Percentiles rank a stretch among this genome's conserved stretches.
Conservation (phyloP, 371 early-diverging fungal genomes). For the Zopfochytrium polystomum region DNA sequence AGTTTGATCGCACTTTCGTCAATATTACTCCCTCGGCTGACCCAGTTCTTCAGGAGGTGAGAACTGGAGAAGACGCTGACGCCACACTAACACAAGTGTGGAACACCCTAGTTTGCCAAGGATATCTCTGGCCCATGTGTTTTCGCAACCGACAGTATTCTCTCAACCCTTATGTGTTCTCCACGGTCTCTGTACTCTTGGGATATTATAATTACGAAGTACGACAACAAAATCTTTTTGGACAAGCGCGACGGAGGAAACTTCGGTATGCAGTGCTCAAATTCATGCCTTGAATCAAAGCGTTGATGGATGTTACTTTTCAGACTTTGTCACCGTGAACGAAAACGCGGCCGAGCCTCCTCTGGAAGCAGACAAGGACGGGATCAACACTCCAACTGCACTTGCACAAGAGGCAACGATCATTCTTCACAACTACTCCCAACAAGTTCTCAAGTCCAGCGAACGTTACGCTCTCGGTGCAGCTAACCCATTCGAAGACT, state of each 20-base stretch:
- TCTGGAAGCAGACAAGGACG: conserved; percentile 84
- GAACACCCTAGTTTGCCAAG: conserved; percentile 55
- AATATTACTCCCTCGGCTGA: conserved; percentile 81
- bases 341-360: conserved; percentile 94
- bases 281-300: not conserved
- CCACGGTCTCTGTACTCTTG: conserved; percentile 90
- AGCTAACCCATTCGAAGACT: conserved; percentile 72
- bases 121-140: conserved; percentile 66
- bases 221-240: conserved; percentile 79
- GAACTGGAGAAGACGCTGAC: not conserved
- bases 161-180: conserved; percentile 90
- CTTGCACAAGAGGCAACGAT: conserved; percentile 84
- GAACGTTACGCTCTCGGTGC: conserved; percentile 56
- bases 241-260: conserved; percentile 86
- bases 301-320: not conserved
- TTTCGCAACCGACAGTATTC: conserved; percentile 85
- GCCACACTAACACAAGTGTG: not conserved
- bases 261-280: conserved; percentile 27
- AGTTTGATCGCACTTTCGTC: conserved; percentile 65
- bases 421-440: conserved; percentile 81
- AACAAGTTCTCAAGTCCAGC: conserved; percentile 68
- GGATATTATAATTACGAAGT: conserved; percentile 91
- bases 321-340: conserved; percentile 86
- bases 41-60: conserved; percentile 63
- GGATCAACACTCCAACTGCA: conserved; percentile 80